These are phyloP conservation scores for Tylopilus orsonianus DNA, from an alignment of 1,284 basidiomycete genomes.

Conservation along the genomic window DNA sequence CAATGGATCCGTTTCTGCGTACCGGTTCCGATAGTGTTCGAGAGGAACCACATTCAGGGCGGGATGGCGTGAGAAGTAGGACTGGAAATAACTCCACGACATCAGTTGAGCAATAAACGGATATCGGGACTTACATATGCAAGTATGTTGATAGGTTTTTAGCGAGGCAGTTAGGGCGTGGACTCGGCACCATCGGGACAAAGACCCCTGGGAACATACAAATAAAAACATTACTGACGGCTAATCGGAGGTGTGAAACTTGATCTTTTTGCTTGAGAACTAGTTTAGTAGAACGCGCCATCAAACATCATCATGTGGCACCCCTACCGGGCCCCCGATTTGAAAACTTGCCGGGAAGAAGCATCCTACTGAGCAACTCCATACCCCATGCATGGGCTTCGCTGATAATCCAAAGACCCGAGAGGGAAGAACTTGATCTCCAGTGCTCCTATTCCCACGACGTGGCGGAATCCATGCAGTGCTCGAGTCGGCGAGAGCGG, in stretches of 20 bases:
- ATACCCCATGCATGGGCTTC: background rate
- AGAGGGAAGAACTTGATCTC: background rate
- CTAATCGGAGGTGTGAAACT: slow-evolving; percentile 15
- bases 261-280: slow-evolving; percentile 15
- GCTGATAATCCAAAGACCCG: background rate
- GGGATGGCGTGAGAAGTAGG: slow-evolving; percentile 5
- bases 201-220: slow-evolving; percentile 13
- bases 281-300: background rate
- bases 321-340: background rate
- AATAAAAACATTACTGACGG: background rate
- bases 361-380: background rate
- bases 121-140: slow-evolving; percentile 15
- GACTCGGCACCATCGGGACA: background rate
- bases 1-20: background rate
- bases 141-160: slow-evolving; percentile 12
- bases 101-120: background rate
- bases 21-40: slow-evolving; percentile 12
- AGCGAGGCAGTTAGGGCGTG: background rate
- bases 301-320: background rate
- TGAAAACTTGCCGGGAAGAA: background rate
- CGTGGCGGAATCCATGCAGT: background rate
- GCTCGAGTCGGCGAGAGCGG: background rate
- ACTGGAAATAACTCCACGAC: slow-evolving; percentile 19
- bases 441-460: background rate
- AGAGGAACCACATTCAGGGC: background rate